These are phyloP conservation scores for Colletotrichum camelliae DNA, from an alignment of 2,329 filamentous ascomycete genomes.

Conservation along the genomic window DNA sequence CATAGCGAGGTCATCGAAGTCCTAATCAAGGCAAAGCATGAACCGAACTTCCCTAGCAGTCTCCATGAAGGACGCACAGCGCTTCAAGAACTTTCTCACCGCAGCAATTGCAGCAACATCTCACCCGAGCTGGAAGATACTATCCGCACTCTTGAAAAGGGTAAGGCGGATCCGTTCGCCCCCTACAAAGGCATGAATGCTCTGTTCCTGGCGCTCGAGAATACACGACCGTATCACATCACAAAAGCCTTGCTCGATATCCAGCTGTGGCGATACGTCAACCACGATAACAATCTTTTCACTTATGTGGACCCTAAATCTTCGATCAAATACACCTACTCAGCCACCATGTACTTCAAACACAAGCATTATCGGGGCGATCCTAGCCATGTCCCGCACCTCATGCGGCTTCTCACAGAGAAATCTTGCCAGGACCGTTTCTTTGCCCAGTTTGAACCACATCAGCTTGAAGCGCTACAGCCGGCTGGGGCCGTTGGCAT, in stretches of 20 bases:
- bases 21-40: neutral
- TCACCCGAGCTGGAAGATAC: neutral
- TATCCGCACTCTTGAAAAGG: neutral
- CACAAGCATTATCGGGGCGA: neutral
- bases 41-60: neutral
- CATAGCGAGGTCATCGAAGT: neutral
- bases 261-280: neutral
- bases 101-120: neutral
- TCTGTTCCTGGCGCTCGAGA: neutral
- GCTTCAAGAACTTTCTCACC: neutral
- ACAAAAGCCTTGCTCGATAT: neutral
- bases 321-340: neutral
- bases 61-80: neutral
- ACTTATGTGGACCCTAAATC: neutral
- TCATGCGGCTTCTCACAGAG: neutral
- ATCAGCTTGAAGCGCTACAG: neutral
- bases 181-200: neutral
- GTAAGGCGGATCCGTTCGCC: neutral
- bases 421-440: neutral
- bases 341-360: neutral
- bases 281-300: neutral
- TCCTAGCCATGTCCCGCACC: neutral
- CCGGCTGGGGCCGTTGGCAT: neutral
- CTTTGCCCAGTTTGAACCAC: neutral
- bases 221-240: neutral